Base-by-base conservation (phyloP, 2,329 filamentous ascomycete species). In the Diplocarpon rosae region DNA sequence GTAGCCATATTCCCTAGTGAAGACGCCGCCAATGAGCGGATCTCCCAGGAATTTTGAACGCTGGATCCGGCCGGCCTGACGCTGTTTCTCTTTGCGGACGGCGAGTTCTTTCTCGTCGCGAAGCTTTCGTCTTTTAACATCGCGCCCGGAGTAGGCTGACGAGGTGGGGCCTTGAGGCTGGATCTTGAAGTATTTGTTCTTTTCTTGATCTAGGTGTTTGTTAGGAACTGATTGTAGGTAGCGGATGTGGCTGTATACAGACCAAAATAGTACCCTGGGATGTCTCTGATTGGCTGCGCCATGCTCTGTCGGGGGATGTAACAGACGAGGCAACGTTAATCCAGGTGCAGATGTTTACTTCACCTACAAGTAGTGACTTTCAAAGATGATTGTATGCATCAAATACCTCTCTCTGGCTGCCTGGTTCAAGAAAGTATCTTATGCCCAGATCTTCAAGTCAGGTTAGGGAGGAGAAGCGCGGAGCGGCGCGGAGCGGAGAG, bases 121-220 rank as follows among this genome's bases (percentile, higher is more conserved):
- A 2, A 66, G 50, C 48, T 70, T 70, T 42, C 75, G 75, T 51
- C 68, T 69, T 62, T 76, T 80, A 45, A 82, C 73, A 6, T 70
- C 69, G 37, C 74, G 66, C n/a, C 68, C 63, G 8, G 78, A 76
- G 65, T 78, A 83, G 13, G 68, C 62, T 0, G 72, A 66, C 7
- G 60, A 62, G 1, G 65, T 51, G 0, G 76, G 69, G 49, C 69
- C 65, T 42, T 64, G 67, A 17, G 64, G 55, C 57, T 82, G 75
- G 39, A 85, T 73, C 54, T 76, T 80, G 62, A 84, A 85, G 56
- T 84, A 85, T 51, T 76, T 80, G 31, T 71, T 71, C 60, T 76
- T 83, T 35, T 70, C 69, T 12, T 62, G 41, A 48, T 79, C 76
- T 78, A 42, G 7, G 29, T 31, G 11, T n/a, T n/a, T 15, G 30